phyloP scores from a whole-genome alignment of 1,284 basidiomycete species.

The Melampsora americana region DNA sequence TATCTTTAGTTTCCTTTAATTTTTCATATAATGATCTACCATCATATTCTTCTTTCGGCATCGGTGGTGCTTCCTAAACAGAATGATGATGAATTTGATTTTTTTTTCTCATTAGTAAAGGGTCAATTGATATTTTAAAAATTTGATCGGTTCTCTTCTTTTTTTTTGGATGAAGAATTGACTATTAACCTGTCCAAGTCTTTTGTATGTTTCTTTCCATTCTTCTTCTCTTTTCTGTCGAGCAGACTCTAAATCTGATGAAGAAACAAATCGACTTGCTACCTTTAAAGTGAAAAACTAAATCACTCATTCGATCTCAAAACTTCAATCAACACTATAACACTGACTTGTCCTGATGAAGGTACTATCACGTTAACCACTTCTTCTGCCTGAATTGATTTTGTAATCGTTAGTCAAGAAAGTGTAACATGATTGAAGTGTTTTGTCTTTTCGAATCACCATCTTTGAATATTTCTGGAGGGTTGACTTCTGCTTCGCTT shows the following conservation, averaged over 20 bases:
- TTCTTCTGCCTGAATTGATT: slow-evolving; percentile 28
- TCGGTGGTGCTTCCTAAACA: slow-evolving; percentile 37
- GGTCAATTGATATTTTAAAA: no score
- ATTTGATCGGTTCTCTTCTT: neutral
- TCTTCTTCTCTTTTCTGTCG: slow-evolving; percentile 32
- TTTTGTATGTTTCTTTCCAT: slow-evolving; percentile 42
- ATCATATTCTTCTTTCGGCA: slow-evolving; percentile 44
- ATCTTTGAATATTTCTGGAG: no score
- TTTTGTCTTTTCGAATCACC: no score
- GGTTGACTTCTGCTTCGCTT: no score
- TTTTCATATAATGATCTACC: slow-evolving; percentile 41
- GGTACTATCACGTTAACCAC: slow-evolving; percentile 26
- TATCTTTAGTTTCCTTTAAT: slow-evolving; percentile 42
- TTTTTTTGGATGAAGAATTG: neutral
- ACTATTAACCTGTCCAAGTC: slow-evolving; percentile 34
- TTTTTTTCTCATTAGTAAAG: no score
- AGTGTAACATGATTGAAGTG: no score
- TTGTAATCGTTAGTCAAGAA: no score
- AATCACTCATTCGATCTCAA: neutral
- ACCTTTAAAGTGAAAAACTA: slow-evolving; percentile 21
- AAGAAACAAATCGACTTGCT: slow-evolving; percentile 42
- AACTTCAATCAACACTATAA: neutral
- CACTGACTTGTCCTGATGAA: slow-evolving; percentile 19
- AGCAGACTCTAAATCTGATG: slow-evolving; percentile 32
- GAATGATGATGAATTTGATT: no score